Percentiles rank a stretch among this genome's conserved stretches.
phyloP scores from a whole-genome alignment of 2,329 filamentous ascomycete genomes.

The Lachnellula suecica region DNA sequence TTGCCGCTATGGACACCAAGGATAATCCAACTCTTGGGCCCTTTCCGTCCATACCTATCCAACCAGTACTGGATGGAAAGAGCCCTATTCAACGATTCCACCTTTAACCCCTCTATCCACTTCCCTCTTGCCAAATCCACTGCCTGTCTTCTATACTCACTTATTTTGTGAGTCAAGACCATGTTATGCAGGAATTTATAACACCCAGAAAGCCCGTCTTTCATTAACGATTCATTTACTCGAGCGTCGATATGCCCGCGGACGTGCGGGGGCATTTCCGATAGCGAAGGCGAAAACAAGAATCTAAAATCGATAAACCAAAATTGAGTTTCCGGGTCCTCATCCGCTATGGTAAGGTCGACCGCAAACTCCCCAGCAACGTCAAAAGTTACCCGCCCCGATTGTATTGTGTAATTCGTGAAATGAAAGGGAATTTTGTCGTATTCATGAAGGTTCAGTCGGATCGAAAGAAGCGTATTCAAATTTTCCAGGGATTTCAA shows the following conservation, averaged over 20 bases:
- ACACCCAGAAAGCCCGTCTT: conserved; percentile 73
- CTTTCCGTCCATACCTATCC: conserved; percentile 52
- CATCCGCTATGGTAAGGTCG: conserved; percentile 85
- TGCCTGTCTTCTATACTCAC: conserved; percentile 77
- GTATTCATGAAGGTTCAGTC: conserved; percentile 81
- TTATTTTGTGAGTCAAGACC: conserved; percentile 86
- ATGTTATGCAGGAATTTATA: conserved; percentile 88
- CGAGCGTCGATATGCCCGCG: conserved; percentile 66
- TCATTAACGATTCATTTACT: conserved; percentile 69
- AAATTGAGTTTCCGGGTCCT: conserved; percentile 80
- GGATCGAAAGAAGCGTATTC: conserved; percentile 78
- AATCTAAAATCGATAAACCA: conserved; percentile 94
- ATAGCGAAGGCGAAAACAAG: conserved; percentile 69
- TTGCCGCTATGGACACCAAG: conserved; percentile 74
- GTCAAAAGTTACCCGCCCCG: conserved; percentile 86
- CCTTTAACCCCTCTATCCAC: conserved; percentile 76
- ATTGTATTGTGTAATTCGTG: conserved; percentile 72
- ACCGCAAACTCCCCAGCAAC: conserved; percentile 87
- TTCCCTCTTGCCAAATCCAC: conserved; percentile 63
- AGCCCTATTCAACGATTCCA: conserved; percentile 78
- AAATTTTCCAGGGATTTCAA: conserved; percentile 75
- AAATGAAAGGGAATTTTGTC: conserved; percentile 75
- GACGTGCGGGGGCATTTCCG: conserved; percentile 59
- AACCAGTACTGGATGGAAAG: conserved; percentile 92
- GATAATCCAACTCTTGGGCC: conserved; percentile 86